Evolutionary conservation across 2,329 filamentous ascomycete genomes (phyloP), one percentile per base, ranked within the genome.

Genomic region (Xylaria sp.): DNA sequence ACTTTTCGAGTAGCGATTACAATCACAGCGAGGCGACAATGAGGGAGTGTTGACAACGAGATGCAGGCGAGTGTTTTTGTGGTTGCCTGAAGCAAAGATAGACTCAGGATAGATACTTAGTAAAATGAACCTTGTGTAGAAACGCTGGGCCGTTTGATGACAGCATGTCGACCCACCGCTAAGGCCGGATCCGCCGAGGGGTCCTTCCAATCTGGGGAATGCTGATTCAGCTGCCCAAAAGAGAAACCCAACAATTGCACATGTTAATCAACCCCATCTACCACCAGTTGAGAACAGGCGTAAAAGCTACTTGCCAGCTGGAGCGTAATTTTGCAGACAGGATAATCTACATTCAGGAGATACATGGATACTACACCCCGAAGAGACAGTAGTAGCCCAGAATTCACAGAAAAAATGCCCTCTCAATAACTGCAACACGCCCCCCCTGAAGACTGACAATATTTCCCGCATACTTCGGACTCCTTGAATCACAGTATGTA

Each of bases 401-500:
- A n/a, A n/a, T n/a, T n/a, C n/a, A n/a, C n/a, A n/a, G n/a, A n/a
- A n/a, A n/a, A n/a, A n/a, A n/a, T n/a, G n/a, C n/a, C n/a, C n/a
- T n/a, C n/a, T n/a, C 29, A 33, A 33, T 11, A 33, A 33, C 29
- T 11, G 29, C 6, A 33, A 11, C 29, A 33, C 29, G 29, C 6
- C 11, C 29, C 29, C 29, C 11, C n/a, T n/a, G n/a, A n/a, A n/a
- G n/a, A n/a, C n/a, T n/a, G n/a, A 63, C 19, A 44, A 49, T 6
- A 56, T 47, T 1, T 63, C 53, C 41, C 49, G 51, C 8, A 60
- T 56, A 1, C 49, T 63, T 2, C 54, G 49, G 56, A 52, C 55
- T 1, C 60, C 60, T 2, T 63, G 60, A 35, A 63, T 63, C 23
- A 51, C 56, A 19, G 60, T 56, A 2, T 63, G 60, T 44, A 63